phyloP scores from a whole-genome alignment of 768 basidiomycete species.

The Phanerodontia chrysosporium region DNA sequence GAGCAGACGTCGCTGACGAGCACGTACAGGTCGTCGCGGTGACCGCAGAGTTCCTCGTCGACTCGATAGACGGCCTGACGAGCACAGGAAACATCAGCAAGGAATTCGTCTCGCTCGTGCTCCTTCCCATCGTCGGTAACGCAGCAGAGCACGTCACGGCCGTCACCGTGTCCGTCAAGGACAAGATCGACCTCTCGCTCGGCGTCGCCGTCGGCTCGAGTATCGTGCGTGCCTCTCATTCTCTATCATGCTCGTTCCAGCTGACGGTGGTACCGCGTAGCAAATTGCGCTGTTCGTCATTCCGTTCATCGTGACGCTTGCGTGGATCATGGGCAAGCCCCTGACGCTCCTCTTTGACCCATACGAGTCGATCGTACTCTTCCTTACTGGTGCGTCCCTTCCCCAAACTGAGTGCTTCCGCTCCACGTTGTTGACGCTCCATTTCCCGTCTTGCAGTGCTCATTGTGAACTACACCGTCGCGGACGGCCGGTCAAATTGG shows the following conservation, averaged over 20 bases:
- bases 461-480: slow-evolving; percentile 70
- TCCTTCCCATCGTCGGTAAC: slow-evolving; percentile 81
- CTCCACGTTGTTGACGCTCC: not conserved
- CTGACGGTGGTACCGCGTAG: slow-evolving; percentile 29
- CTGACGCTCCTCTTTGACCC: slow-evolving; percentile 83
- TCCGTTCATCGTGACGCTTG: slow-evolving; percentile 73
- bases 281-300: slow-evolving; percentile 73
- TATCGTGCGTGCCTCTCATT: slow-evolving; percentile 50
- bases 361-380: slow-evolving; percentile 62
- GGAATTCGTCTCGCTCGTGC: slow-evolving; percentile 85
- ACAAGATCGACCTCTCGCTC: slow-evolving; percentile 77
- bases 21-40: slow-evolving; percentile 49
- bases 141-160: slow-evolving; percentile 90
- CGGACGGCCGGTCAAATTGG: slow-evolving; percentile 90
- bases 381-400: slow-evolving; percentile 41
- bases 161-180: slow-evolving; percentile 82
- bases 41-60: slow-evolving; percentile 73
- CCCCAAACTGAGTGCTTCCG: not conserved
- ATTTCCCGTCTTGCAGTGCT: slow-evolving; percentile 33
- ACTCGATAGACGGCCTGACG: slow-evolving; percentile 78
- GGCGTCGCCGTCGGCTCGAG: slow-evolving; percentile 81
- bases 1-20: not conserved
- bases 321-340: slow-evolving; percentile 78
- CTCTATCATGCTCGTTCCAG: not conserved
- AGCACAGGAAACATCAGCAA: slow-evolving; percentile 54